Evolutionary conservation across 164 flowering plant species (phyloP).

Genomic region (Chimonanthus salicifolius): DNA sequence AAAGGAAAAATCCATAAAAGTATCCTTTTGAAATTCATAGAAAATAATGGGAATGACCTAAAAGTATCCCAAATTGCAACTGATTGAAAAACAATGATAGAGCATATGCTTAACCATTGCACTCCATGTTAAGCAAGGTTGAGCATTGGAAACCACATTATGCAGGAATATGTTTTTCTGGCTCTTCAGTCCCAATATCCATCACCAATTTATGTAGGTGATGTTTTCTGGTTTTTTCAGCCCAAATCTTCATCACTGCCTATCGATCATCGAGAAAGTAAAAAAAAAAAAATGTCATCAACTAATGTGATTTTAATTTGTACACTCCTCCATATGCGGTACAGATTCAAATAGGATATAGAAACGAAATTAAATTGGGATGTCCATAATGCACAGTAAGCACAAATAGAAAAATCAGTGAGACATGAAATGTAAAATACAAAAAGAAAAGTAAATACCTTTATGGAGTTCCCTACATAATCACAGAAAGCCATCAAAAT

Average conservation of each 20-base stretch:
- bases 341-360: background rate
- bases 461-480: constrained; percentile 74
- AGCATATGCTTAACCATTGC: background rate
- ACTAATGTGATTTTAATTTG: no score
- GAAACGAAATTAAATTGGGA: background rate
- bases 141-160: background rate
- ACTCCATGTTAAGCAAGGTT: background rate
- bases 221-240: no score
- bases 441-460: constrained; percentile 36
- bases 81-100: background rate
- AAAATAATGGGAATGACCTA: background rate
- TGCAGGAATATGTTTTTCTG: background rate
- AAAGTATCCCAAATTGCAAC: background rate
- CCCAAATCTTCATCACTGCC: background rate
- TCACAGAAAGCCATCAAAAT: constrained; percentile 94
- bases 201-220: no score
- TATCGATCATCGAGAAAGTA: background rate
- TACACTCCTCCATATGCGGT: background rate
- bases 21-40: background rate
- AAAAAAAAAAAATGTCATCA: no score
- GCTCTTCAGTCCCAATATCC: background rate
- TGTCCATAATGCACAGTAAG: no score
- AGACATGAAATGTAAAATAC: background rate
- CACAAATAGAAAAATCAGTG: no score
- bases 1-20: background rate